These are phyloP conservation scores for Tardiomyces digboiensis DNA, from an alignment of 1,139 yeast species.

Conservation along the genomic window DNA sequence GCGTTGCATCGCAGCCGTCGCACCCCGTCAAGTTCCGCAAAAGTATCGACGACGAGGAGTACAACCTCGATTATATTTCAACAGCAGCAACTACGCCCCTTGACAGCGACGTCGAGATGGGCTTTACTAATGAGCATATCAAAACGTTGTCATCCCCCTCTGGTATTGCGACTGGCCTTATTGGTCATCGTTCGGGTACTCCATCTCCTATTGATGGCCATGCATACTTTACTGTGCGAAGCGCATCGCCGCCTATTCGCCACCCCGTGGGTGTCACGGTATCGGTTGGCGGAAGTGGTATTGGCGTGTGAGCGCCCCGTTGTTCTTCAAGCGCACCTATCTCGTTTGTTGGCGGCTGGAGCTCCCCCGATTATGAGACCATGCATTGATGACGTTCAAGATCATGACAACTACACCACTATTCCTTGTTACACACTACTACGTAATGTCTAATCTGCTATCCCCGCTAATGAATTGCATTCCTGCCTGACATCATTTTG, in stretches of 20 bases:
- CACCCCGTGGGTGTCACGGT: not conserved
- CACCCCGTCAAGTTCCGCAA: conserved; percentile 22
- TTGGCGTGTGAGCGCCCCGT: no score
- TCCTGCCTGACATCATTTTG: no score
- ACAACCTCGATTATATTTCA: not conserved
- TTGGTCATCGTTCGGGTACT: not conserved
- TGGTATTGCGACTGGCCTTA: not conserved
- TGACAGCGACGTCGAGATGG: not conserved
- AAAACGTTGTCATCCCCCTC: not conserved
- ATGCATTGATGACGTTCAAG: not conserved
- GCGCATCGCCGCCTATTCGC: not conserved
- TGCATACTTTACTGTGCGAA: not conserved
- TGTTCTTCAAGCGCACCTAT: no score
- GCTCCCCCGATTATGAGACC: not conserved
- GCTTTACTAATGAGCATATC: not conserved
- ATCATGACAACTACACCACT: not conserved
- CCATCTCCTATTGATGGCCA: not conserved
- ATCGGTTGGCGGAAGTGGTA: not conserved
- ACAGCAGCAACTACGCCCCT: not conserved
- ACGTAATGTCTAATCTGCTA: not conserved
- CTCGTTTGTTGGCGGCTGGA: no score
- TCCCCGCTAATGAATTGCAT: not conserved
- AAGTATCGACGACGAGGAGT: conserved; percentile 20
- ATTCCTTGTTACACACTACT: not conserved
- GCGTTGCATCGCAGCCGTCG: conserved; percentile 12